Percentiles rank a stretch among this genome's conserved stretches.
phyloP scores from a whole-genome alignment of 441 rosid genomes.

The Pelargonium cotyledonis region DNA sequence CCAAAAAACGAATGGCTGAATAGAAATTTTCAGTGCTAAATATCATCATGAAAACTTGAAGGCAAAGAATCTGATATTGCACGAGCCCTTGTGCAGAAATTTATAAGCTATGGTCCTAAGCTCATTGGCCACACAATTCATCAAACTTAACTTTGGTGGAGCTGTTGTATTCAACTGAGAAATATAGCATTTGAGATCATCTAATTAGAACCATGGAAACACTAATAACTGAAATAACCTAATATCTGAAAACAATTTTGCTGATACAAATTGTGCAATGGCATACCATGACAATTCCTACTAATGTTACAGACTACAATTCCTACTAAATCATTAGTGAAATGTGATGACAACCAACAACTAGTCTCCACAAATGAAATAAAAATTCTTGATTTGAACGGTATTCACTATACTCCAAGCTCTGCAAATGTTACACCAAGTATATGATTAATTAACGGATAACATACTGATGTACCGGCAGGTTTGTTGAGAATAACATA shows the following conservation, averaged over 20 bases:
- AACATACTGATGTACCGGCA: constrained; percentile 76
- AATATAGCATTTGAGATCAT: too few relatives aligned
- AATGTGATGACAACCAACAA: neutral
- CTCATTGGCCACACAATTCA: neutral
- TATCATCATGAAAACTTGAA: neutral
- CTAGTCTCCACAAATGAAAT: neutral
- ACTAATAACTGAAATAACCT: too few relatives aligned
- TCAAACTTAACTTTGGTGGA: neutral
- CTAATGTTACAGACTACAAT: neutral
- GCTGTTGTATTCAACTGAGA: too few relatives aligned
- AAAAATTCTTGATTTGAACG: too few relatives aligned
- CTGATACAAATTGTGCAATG: too few relatives aligned
- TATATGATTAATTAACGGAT: constrained; percentile 11
- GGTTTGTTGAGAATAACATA: constrained; percentile 85
- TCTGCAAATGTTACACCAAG: neutral
- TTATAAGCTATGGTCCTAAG: neutral
- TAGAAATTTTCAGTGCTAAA: neutral
- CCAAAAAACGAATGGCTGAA: constrained; percentile 1
- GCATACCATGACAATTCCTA: neutral
- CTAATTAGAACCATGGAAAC: too few relatives aligned
- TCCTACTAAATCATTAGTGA: neutral
- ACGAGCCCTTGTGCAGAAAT: neutral
- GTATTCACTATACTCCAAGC: neutral
- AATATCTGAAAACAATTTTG: too few relatives aligned
- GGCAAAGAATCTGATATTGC: neutral